A percentile compares a stretch with the other conserved stretches of the same genome.
Evolutionary conservation across 805 yeast species (phyloP).

Genomic region (Cyberlindnera subsufficiens): DNA sequence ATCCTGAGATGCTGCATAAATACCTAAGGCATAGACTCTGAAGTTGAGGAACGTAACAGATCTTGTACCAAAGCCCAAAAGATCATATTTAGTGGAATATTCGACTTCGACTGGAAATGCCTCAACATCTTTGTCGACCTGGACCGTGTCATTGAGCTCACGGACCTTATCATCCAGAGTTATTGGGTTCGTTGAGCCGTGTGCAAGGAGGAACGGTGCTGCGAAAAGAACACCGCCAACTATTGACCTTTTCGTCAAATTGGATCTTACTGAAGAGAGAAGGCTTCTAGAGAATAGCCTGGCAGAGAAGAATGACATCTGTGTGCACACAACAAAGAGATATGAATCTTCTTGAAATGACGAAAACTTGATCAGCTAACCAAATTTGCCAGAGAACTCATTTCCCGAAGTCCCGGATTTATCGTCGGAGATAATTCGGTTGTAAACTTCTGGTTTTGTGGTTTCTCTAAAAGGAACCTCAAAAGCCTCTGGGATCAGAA

Average conservation of each 20-base stretch:
- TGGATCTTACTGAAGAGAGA: neutral
- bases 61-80: slow-evolving; percentile 79
- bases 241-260: neutral
- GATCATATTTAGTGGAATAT: slow-evolving; percentile 35
- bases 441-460: neutral
- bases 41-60: slow-evolving; percentile 76
- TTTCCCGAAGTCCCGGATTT: too few species aligned
- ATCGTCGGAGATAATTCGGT: neutral
- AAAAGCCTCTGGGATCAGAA: too few species aligned
- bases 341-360: neutral
- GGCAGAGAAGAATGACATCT: neutral
- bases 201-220: neutral
- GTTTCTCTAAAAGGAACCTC: neutral
- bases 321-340: neutral
- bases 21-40: slow-evolving; percentile 83
- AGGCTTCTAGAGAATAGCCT: neutral
- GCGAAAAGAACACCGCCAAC: neutral
- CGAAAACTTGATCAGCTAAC: too few species aligned
- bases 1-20: slow-evolving; percentile 68
- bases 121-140: slow-evolving; percentile 44
- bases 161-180: slow-evolving; percentile 8
- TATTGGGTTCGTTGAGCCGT: slow-evolving; percentile 1
- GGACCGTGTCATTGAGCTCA: slow-evolving; percentile 25
- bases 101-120: slow-evolving; percentile 28
- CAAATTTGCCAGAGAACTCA: too few species aligned